Evolutionary conservation across 208 protist species (phyloP).

Genomic region (Leishmania arabica): DNA sequence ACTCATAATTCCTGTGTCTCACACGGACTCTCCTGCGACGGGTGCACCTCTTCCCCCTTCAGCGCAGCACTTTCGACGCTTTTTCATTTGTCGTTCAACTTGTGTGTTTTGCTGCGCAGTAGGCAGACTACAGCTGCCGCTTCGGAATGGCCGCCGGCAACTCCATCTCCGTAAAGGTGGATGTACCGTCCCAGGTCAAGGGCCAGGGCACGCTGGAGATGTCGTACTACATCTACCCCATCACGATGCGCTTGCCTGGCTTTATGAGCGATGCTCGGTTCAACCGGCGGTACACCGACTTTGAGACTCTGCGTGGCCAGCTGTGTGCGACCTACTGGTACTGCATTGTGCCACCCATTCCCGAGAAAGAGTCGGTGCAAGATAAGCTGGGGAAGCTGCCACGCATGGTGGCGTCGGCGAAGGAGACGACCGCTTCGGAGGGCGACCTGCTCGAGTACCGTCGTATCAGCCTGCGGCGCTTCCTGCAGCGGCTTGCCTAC

Average conservation of each 20-base stretch:
- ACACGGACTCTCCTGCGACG: neutral
- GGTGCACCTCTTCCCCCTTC: neutral
- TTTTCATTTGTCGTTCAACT: neutral
- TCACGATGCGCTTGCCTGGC: slow-evolving; percentile 47
- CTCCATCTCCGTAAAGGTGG: slow-evolving; percentile 39
- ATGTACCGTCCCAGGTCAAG: slow-evolving; percentile 43
- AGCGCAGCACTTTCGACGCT: neutral
- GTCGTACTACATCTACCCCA: slow-evolving; percentile 80
- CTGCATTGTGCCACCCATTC: slow-evolving; percentile 88
- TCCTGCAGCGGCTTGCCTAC: slow-evolving; percentile 74
- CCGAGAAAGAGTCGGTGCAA: slow-evolving; percentile 82
- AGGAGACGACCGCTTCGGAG: slow-evolving; percentile 31
- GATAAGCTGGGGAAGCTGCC: slow-evolving; percentile 64
- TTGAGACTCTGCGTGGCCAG: slow-evolving; percentile 76
- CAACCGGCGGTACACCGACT: slow-evolving; percentile 89
- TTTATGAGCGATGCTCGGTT: slow-evolving; percentile 39
- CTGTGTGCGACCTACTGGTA: slow-evolving; percentile 67
- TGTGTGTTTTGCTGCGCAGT: neutral
- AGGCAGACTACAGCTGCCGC: too few species aligned
- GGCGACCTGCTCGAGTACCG: slow-evolving; percentile 72
- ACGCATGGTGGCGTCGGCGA: slow-evolving; percentile 21
- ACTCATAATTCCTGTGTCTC: neutral
- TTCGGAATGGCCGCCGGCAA: slow-evolving; percentile 23
- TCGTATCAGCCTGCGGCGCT: slow-evolving; percentile 70
- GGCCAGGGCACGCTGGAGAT: slow-evolving; percentile 75